Evolutionary conservation across 352 stramenopile species (phyloP), one percentile per base, ranked within the genome.

Genomic region (Pseudoperonospora humuli): DNA sequence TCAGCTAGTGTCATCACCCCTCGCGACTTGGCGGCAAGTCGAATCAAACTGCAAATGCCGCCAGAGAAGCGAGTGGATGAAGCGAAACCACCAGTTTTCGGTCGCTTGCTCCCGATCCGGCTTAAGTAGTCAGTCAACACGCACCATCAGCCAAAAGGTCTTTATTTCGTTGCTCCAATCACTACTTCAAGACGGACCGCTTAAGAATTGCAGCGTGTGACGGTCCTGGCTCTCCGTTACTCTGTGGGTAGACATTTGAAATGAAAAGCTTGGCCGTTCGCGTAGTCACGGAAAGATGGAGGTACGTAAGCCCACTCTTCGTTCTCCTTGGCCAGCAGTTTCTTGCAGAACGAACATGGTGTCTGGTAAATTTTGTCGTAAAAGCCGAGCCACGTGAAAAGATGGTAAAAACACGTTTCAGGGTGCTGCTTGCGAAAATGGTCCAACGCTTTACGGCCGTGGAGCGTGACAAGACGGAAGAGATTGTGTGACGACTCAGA

Each of bases 361-460:
- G 80, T 90, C 60, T 93, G 77, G 64, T 93, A 90, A 51, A 90
- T 72, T 61, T 93, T 93, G 67, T 93, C 80, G 52, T 84, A 93
- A 64, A 80, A 88, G 36, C 71, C 75, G 14, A 93, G 62, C 80
- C 80, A 93, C 33, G 75, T 82, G 55, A 90, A 89, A 19, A 93
- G 64, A 45, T 93, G 74, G 60, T 86, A 93, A 44, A 93, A 93
- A 60, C 75, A 81, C 41, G 77, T 86, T 39, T 93, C 78, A 11
- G 80, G 80, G 41, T 86, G 72, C 65, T 93, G 78, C 52, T 84
- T 84, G 50, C 76, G 74, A 48, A 93, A 88, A 45, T 93, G 75
- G 39, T 86, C 65, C 49, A 90, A 61, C 26, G 80, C 80, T 55
- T 86, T 85, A 27, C 80, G 75, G 20, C 66, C 65, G 51, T 93